A percentile compares a stretch with the other conserved stretches of the same genome.
Conservation (phyloP, 2,329 filamentous ascomycete species). For the Microdochium bolleyi region DNA sequence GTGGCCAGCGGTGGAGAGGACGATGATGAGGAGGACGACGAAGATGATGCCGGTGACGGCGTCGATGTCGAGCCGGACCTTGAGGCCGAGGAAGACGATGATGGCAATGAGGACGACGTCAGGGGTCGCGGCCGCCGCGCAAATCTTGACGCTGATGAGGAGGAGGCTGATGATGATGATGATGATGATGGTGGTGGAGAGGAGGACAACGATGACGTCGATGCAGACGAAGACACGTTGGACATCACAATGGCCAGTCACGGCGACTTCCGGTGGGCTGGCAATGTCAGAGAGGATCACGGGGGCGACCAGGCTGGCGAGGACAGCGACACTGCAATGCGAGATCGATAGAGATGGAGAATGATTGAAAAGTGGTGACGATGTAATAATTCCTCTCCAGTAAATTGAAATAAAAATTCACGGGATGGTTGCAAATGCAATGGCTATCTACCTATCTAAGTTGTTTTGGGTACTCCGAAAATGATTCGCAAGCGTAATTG, state of each 20-base stretch:
- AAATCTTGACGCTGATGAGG: background rate
- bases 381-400: too few species aligned
- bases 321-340: background rate
- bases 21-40: conserved; percentile 10
- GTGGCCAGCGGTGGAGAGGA: conserved; percentile 12
- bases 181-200: conserved; percentile 6
- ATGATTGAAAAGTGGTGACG: too few species aligned
- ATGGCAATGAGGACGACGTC: conserved; percentile 1
- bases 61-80: conserved; percentile 10
- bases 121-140: conserved; percentile 4
- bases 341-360: too few species aligned
- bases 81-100: conserved; percentile 2
- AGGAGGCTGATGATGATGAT: conserved; percentile 10
- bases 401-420: background rate
- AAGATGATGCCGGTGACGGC: conserved; percentile 13
- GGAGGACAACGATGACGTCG: conserved; percentile 11
- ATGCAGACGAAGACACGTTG: conserved; percentile 9
- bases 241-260: conserved; percentile 5
- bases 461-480: background rate
- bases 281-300: conserved; percentile 11
- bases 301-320: conserved; percentile 2
- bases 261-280: background rate
- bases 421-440: background rate
- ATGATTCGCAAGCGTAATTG: background rate
- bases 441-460: conserved; percentile 1